A percentile compares a stretch with the other conserved stretches of the same genome.
Evolutionary conservation across 257 asterid genomes (phyloP).

Genomic region (Rauvolfia tetraphylla): DNA sequence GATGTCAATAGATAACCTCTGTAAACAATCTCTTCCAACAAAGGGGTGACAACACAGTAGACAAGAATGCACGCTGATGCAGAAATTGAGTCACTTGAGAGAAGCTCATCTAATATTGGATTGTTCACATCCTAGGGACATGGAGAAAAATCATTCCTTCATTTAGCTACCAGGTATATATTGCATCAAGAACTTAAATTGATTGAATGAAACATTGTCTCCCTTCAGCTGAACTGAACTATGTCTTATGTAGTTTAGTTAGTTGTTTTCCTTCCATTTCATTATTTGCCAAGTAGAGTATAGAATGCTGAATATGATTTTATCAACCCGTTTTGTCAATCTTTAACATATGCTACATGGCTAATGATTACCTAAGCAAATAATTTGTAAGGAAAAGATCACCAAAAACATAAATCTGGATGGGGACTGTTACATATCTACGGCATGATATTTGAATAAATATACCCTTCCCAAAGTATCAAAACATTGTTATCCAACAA

Average conservation of each 20-base stretch:
- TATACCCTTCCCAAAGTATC: background rate
- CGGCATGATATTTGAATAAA: too few relatives aligned
- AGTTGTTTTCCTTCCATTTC: background rate
- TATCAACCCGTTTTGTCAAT: background rate
- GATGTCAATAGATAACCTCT: constrained; percentile 71
- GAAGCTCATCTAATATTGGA: constrained; percentile 57
- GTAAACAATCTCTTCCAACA: constrained; percentile 81
- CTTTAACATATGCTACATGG: background rate
- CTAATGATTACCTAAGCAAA: background rate
- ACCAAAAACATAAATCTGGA: background rate
- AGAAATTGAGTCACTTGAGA: constrained; percentile 52
- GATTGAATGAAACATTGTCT: background rate
- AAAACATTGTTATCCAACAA: background rate
- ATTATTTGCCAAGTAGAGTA: background rate
- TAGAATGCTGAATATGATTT: background rate
- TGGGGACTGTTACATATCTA: too few relatives aligned
- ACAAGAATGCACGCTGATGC: constrained; percentile 37
- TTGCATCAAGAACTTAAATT: background rate
- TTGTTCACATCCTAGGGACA: constrained; percentile 56
- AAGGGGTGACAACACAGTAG: constrained; percentile 67
- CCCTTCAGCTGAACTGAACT: background rate
- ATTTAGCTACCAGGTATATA: background rate
- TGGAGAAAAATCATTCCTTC: background rate
- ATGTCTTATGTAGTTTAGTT: background rate
- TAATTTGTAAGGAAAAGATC: background rate